phyloP scores from a whole-genome alignment of 2,329 filamentous ascomycete genomes.

The Pezicula neosporulosa region DNA sequence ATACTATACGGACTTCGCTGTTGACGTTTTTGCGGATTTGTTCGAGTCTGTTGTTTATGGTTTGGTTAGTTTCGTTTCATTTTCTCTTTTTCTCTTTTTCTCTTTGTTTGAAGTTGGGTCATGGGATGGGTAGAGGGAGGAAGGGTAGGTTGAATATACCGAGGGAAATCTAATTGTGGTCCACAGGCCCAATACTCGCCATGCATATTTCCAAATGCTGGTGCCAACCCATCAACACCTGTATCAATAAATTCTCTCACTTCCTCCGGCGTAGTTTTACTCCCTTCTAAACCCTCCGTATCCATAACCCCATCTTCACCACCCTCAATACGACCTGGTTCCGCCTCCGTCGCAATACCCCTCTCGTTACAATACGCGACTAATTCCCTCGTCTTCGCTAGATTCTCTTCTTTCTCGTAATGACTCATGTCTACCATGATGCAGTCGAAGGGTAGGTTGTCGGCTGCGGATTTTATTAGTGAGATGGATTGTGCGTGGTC shows the following conservation, averaged over 20 bases:
- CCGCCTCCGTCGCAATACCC: slow-evolving; percentile 67
- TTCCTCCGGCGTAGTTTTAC: slow-evolving; percentile 61
- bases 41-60: slow-evolving; percentile 27
- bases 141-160: slow-evolving; percentile 25
- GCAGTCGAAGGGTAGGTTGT: slow-evolving; percentile 56
- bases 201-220: slow-evolving; percentile 67
- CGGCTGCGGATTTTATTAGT: slow-evolving; percentile 53
- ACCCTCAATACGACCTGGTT: slow-evolving; percentile 68
- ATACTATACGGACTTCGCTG: slow-evolving; percentile 40
- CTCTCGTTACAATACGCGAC: slow-evolving; percentile 60
- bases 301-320: slow-evolving; percentile 74
- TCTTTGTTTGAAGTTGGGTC: too few relatives aligned
- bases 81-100: too few relatives aligned
- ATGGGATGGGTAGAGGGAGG: background rate
- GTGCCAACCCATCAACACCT: slow-evolving; percentile 65
- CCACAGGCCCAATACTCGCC: slow-evolving; percentile 48
- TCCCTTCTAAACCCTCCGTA: slow-evolving; percentile 56
- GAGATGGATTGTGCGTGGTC: slow-evolving; percentile 63
- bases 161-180: slow-evolving; percentile 39
- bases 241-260: slow-evolving; percentile 60
- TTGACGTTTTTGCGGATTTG: slow-evolving; percentile 29
- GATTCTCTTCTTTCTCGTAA: slow-evolving; percentile 67
- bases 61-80: background rate
- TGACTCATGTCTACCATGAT: slow-evolving; percentile 80
- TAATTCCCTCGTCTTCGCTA: slow-evolving; percentile 59